phyloP scores from a whole-genome alignment of 345 rosid genomes.

The Bretschneidera sinensis region DNA sequence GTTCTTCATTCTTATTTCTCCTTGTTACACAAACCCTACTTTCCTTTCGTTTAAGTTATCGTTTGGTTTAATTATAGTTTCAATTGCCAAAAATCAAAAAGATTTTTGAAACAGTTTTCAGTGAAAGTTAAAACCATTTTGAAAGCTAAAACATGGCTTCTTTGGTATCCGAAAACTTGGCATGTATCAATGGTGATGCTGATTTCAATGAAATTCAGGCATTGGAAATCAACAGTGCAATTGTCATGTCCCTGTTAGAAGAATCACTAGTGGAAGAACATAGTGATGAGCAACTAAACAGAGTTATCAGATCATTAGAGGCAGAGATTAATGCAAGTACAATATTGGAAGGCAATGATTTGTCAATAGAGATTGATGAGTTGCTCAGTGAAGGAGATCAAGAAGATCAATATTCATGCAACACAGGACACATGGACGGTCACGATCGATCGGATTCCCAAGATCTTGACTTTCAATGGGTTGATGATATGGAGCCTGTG shows the following conservation, averaged over 20 bases:
- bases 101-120: no score
- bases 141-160: slow-evolving; percentile 24
- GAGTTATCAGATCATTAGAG: slow-evolving; percentile 45
- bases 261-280: slow-evolving; percentile 29
- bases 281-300: slow-evolving; percentile 36
- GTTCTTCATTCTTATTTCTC: no score
- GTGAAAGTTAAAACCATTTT: no score
- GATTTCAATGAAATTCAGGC: slow-evolving; percentile 14
- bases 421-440: background rate
- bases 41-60: no score
- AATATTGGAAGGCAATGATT: background rate
- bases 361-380: background rate
- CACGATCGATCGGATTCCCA: background rate
- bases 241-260: slow-evolving; percentile 35
- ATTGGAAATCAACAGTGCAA: slow-evolving; percentile 24
- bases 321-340: slow-evolving; percentile 36
- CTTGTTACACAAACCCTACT: no score
- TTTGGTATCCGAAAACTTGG: slow-evolving; percentile 13
- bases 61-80: no score
- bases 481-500: slow-evolving; percentile 26
- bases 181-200: background rate
- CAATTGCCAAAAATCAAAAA: no score
- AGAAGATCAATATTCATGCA: background rate
- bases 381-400: slow-evolving; percentile 7
- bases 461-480: slow-evolving; percentile 21